A percentile compares a stretch with the other conserved stretches of the same genome.
phyloP scores from a whole-genome alignment of 163 green algal species.

The Trebouxiophyceae sp. region DNA sequence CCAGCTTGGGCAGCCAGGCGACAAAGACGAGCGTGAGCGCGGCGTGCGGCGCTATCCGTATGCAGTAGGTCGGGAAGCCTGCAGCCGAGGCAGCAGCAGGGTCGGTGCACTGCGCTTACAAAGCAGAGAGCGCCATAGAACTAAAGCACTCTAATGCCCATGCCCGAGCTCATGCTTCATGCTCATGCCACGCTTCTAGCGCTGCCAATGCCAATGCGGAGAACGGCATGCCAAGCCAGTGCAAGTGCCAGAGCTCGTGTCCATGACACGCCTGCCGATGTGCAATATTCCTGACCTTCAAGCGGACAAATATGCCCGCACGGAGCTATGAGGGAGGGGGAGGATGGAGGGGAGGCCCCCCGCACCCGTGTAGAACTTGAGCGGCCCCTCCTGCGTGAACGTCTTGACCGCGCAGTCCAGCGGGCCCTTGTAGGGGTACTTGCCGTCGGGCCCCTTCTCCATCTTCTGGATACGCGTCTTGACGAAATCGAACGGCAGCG shows the following conservation, averaged over 20 bases:
- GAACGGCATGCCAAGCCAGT: too few relatives aligned
- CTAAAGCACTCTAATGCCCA: conserved; percentile 1
- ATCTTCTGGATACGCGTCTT: conserved; percentile 98
- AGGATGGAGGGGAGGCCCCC: too few relatives aligned
- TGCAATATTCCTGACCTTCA: too few relatives aligned
- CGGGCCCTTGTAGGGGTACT: conserved; percentile 72
- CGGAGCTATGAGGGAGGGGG: too few relatives aligned
- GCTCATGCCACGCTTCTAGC: too few relatives aligned
- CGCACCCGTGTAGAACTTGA: conserved; percentile 92
- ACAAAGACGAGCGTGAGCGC: conserved; percentile 77
- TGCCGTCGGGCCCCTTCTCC: conserved; percentile 65
- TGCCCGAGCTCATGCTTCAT: too few relatives aligned
- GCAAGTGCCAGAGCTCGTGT: too few relatives aligned
- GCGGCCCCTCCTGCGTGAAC: conserved; percentile 55
- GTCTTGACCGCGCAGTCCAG: conserved; percentile 87
- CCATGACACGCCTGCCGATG: too few relatives aligned
- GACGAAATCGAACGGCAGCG: conserved; percentile 97
- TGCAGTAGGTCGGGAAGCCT: conserved; percentile 91
- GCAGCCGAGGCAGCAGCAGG: not conserved
- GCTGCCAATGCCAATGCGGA: too few relatives aligned
- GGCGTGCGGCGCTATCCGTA: conserved; percentile 82
- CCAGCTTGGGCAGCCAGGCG: not conserved
- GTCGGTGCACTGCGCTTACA: too few relatives aligned
- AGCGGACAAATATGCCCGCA: too few relatives aligned
- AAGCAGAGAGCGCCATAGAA: too few relatives aligned